Evolutionary conservation across 352 stramenopile species (phyloP).

Genomic region (Phytophthora ohioensis): DNA sequence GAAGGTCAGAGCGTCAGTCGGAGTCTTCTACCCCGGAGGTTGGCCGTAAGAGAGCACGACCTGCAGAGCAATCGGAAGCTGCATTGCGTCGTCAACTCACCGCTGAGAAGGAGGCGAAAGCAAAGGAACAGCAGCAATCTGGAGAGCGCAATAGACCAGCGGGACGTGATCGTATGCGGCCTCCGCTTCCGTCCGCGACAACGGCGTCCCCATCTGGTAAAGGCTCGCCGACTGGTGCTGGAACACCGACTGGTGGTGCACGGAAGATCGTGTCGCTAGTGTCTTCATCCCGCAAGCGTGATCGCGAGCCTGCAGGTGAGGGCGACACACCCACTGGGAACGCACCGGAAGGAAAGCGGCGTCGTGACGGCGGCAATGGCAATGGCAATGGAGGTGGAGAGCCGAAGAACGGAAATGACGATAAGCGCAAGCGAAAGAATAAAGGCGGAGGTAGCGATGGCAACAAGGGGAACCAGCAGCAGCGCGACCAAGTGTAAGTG

Average conservation of each 20-base stretch:
- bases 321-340: conserved; percentile 13
- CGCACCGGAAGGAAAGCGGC: conserved; percentile 52
- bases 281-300: conserved; percentile 74
- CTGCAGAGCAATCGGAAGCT: conserved; percentile 67
- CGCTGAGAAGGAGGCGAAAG: conserved; percentile 72
- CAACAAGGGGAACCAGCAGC: conserved; percentile 38
- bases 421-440: conserved; percentile 65
- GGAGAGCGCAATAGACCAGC: conserved; percentile 29
- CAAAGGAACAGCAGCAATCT: conserved; percentile 36
- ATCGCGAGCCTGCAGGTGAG: conserved; percentile 51
- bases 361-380: conserved; percentile 46
- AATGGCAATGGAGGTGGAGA: conserved; percentile 25
- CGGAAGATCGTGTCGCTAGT: conserved; percentile 87
- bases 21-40: conserved; percentile 32
- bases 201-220: conserved; percentile 19
- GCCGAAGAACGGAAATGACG: conserved; percentile 47
- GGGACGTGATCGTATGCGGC: conserved; percentile 38
- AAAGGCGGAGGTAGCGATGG: conserved; percentile 47
- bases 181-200: conserved; percentile 29
- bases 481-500: conserved; percentile 70
- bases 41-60: conserved; percentile 59
- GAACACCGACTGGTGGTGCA: conserved; percentile 31
- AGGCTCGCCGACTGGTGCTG: conserved; percentile 15
- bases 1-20: conserved; percentile 29
- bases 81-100: conserved; percentile 75